Evolutionary conservation across 2,329 filamentous ascomycete genomes (phyloP).

Genomic region (Chaetomium globosum): DNA sequence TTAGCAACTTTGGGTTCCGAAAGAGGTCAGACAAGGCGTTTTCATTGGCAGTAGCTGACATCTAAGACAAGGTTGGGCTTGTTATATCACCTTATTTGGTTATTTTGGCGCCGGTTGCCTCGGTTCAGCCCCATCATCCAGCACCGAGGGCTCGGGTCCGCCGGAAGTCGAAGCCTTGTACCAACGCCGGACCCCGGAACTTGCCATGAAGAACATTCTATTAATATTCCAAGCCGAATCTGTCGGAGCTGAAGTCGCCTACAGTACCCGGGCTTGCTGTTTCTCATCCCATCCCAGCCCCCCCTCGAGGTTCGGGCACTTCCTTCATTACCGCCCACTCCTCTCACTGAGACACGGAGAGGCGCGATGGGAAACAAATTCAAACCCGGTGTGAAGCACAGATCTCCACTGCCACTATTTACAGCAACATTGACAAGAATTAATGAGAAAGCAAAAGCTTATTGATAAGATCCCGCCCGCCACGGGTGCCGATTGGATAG

Average conservation of each 20-base stretch:
- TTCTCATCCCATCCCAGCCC: constrained; percentile 1
- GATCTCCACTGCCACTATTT: constrained; percentile 9
- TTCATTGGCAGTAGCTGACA: constrained; percentile 19
- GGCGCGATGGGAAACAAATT: not conserved
- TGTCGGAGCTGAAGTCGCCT: constrained; percentile 19
- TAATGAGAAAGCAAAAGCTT: not conserved
- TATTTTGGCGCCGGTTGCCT: constrained; percentile 1
- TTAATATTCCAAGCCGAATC: constrained; percentile 22
- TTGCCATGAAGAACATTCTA: constrained; percentile 20
- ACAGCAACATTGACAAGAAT: constrained; percentile 1
- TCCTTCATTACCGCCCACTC: not conserved
- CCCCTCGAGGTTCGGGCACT: not conserved
- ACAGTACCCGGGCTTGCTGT: not conserved
- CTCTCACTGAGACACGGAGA: constrained; percentile 10
- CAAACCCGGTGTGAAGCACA: constrained; percentile 12
- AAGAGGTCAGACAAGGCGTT: constrained; percentile 22
- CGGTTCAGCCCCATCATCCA: constrained; percentile 21
- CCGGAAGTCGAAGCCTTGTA: constrained; percentile 12
- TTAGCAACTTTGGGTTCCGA: constrained; percentile 16
- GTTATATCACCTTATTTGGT: constrained; percentile 7
- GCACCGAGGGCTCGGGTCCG: constrained; percentile 25
- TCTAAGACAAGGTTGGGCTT: constrained; percentile 23
- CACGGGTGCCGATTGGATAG: constrained; percentile 14
- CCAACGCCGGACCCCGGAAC: constrained; percentile 9
- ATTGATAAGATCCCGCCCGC: constrained; percentile 2